A percentile compares a stretch with the other conserved stretches of the same genome.
These are phyloP conservation scores for Pinus taeda DNA, from an alignment of 75 land plant species.

Conservation along the genomic window DNA sequence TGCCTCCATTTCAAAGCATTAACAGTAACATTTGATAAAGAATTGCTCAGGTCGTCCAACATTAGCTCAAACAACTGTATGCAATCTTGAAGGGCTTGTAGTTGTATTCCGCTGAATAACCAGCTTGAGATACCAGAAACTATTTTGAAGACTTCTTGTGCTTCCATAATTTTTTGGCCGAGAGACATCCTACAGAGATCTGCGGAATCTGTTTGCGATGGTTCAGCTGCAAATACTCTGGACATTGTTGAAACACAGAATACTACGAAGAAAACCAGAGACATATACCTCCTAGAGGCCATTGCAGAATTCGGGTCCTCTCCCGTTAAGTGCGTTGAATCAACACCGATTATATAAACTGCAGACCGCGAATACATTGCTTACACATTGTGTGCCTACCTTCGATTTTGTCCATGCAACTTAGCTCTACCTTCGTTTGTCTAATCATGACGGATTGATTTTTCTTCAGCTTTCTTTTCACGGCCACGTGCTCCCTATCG, in stretches of 20 bases:
- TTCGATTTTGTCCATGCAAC: too few species aligned
- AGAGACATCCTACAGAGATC: not conserved
- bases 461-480: too few species aligned
- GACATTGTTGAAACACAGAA: not conserved
- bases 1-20: slow-evolving; percentile 4
- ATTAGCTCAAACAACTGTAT: slow-evolving; percentile 43
- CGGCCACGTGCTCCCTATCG: too few species aligned
- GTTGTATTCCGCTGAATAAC: not conserved
- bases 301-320: not conserved
- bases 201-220: slow-evolving; percentile 1
- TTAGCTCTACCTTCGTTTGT: too few species aligned
- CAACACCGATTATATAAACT: too few species aligned
- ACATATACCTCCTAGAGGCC: not conserved
- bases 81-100: slow-evolving; percentile 51
- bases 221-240: not conserved
- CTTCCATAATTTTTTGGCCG: not conserved
- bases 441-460: too few species aligned
- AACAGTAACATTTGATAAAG: slow-evolving; percentile 18
- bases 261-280: not conserved
- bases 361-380: too few species aligned
- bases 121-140: not conserved
- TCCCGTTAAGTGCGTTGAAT: too few species aligned
- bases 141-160: not conserved
- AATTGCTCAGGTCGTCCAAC: slow-evolving; percentile 19
- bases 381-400: too few species aligned